phyloP scores from a whole-genome alignment of 805 yeast genomes.

The Nakazawaea peltata region DNA sequence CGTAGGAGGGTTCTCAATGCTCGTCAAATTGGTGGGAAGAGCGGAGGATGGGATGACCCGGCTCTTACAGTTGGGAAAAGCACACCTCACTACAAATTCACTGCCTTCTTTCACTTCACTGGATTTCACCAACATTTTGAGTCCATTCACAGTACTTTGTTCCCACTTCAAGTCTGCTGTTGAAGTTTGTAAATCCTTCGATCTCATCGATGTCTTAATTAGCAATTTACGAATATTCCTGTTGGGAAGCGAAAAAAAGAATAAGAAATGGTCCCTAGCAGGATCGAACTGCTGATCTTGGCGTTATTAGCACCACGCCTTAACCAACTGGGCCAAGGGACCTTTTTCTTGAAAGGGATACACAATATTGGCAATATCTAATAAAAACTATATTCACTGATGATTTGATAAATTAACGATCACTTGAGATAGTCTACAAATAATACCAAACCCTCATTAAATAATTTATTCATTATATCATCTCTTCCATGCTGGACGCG shows the following conservation, averaged over 20 bases:
- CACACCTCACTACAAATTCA: conserved; percentile 5
- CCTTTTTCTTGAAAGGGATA: no score
- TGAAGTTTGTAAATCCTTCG: no score
- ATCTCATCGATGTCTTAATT: no score
- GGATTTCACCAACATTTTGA: conserved; percentile 3
- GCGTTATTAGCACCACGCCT: conserved; percentile 39
- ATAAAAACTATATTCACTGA: background rate
- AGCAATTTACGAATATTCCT: conserved; percentile 1
- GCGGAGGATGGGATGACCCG: conserved; percentile 3
- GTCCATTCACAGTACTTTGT: no score
- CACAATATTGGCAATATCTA: background rate
- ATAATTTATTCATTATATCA: no score
- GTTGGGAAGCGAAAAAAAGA: conserved; percentile 1
- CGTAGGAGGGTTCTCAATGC: conserved; percentile 3
- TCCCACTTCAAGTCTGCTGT: no score
- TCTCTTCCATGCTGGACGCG: conserved; percentile 11
- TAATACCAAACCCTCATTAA: no score
- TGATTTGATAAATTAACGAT: no score
- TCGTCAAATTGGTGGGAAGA: background rate
- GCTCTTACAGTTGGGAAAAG: conserved; percentile 8
- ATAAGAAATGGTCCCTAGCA: conserved; percentile 63
- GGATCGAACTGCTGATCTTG: conserved; percentile 82
- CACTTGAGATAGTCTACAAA: no score
- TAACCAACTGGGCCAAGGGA: conserved; percentile 37
- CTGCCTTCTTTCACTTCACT: background rate